phyloP scores from a whole-genome alignment of 352 stramenopile species.

The Phytophthora meadii region DNA sequence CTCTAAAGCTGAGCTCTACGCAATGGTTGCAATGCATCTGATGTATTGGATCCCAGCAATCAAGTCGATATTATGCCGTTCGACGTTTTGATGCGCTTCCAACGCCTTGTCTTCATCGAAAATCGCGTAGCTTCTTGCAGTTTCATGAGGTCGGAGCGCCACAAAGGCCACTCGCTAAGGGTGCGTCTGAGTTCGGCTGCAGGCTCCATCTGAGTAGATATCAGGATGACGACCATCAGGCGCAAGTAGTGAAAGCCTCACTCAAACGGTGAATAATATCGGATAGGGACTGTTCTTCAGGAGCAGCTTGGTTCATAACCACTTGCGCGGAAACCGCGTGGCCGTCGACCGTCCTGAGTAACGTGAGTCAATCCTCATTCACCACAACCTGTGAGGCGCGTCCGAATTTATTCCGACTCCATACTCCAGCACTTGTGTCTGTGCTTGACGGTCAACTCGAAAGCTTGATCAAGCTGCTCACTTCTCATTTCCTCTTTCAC shows the following conservation, averaged over 20 bases:
- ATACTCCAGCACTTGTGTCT: conserved; percentile 1
- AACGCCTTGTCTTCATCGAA: conserved; percentile 3
- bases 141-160: conserved; percentile 3
- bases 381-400: conserved; percentile 19
- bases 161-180: conserved; percentile 3
- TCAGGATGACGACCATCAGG: conserved; percentile 17
- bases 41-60: neutral
- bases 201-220: conserved; percentile 29
- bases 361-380: conserved; percentile 27
- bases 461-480: conserved; percentile 10
- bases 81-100: neutral
- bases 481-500: conserved; percentile 27
- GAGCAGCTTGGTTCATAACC: conserved; percentile 17
- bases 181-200: conserved; percentile 13
- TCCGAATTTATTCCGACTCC: conserved; percentile 32
- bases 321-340: conserved; percentile 23
- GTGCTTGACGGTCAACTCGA: neutral
- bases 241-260: conserved; percentile 6
- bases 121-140: neutral
- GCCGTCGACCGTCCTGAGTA: conserved; percentile 6
- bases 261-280: neutral
- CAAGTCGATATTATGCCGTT: neutral
- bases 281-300: conserved; percentile 7
- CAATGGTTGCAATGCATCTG: neutral
- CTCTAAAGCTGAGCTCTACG: neutral